Evolutionary conservation across 345 rosid genomes (phyloP), one percentile per base, ranked within the genome.

Genomic region (Sisymbrium irio): DNA sequence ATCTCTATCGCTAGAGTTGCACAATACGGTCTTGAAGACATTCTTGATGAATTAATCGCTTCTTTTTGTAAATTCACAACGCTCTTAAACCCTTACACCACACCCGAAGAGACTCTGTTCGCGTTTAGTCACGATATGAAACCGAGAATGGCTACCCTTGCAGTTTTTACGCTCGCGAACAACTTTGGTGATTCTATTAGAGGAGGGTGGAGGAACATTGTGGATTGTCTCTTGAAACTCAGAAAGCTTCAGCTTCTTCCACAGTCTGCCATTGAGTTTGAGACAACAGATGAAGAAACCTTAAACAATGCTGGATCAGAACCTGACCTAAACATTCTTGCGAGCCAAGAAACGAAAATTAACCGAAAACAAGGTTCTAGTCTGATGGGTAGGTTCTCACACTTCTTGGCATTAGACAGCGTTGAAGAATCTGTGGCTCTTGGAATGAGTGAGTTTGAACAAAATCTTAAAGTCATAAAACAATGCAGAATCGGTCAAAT

Each of bases 151-250:
- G 98, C 97, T 6, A 89, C 97, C 15, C 88, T 94, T 1, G 95
- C 95, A 1, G 91, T 94, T 59, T 94, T 94, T 76, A 87, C 89
- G 13, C 87, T 89, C 0, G 97, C 96, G 13, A 91, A 89, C 79
- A 83, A 75, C 75, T 94, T 94, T 1, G 97, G 97, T 3, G 82
- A 82, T 46, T 87, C 97, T 0, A 85, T 94, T 15, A 77, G 88
- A 56, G 97, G 87, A n/a, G 96, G 96, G 2, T 94, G 98, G 98
- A 86, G 95, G 77, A 88, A 88, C 74, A 87, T 94, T 28, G 79
- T 94, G 55, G 98, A 94, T 19, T 94, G 97, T 78, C 77, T 91
- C 47, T 62, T 91, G 81, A 91, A 94, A 79, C 90, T 94, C 15
- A 94, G 85, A 77, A 89, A 85, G 82, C 95, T 89, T 51, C 93